Base-by-base conservation (phyloP, 1,284 basidiomycete species). In the Papiliotrema fonsecae region DNA sequence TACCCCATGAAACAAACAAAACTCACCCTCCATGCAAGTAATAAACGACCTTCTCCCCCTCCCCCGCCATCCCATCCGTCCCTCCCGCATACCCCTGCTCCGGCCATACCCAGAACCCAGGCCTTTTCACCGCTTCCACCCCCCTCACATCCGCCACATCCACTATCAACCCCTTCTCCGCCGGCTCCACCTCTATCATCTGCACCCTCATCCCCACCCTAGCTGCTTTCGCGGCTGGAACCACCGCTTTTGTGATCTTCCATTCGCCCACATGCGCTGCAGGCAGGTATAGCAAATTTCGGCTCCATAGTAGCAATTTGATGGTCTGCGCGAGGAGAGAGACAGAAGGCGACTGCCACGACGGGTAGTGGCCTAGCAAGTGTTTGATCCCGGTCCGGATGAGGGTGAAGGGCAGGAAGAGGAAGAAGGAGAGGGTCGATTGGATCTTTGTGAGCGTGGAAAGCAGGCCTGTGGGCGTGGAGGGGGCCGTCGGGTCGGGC, bases 41-140 rank as follows among this genome's bases (percentile, higher is more conserved):
- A n/a, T 57, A 42, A 18, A 62, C 38, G 13, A 60, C 52, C 51
- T 57, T 60, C 43, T 64, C 62, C 18, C 54, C 56, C 14, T 44
- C 35, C 27, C 32, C n/a, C 0, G 62, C 62, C 26, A 11, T 28
- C 11, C 53, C 10, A 42, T 27, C 2, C 43, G 6, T 10, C 6
- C 19, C 35, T 6, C 18, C 19, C 22, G 16, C 24, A 31, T 34
- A 25, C 22, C 30, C 9, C 31, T 10, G 18, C 5, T 5, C 34
- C 34, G 34, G 34, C 34, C 37, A 39, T 16, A 42, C 14, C 40
- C 26, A 28, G 25, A 24, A 42, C 26, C 40, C 40, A 25, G 40
- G 40, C 22, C 40, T 11, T 7, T 11, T 14, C n/a, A 42, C 25
- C 5, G 24, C 25, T n/a, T 28, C 11, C 11, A 42, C 40, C 24